These are phyloP conservation scores for Ceriops tagal DNA, from an alignment of 345 rosid species.

Conservation along the genomic window DNA sequence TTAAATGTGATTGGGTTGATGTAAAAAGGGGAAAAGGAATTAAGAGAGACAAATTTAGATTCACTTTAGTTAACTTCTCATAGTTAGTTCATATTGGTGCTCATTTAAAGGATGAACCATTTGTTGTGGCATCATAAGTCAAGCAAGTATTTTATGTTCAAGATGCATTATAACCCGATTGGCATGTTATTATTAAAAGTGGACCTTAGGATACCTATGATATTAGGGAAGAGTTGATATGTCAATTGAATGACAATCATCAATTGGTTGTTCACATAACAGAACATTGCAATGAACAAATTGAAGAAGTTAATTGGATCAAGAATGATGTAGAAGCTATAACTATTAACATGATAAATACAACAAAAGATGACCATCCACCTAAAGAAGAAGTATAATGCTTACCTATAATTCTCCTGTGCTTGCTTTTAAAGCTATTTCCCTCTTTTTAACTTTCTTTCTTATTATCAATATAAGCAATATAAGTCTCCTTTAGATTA, in stretches of 20 bases:
- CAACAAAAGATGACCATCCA: background rate
- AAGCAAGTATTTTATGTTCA: background rate
- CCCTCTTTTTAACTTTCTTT: no score
- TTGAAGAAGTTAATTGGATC: background rate
- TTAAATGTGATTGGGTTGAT: no score
- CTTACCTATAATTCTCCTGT: no score
- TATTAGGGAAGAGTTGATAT: background rate
- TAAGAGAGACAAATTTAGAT: no score
- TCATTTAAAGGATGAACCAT: background rate
- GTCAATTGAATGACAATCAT: background rate
- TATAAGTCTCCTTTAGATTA: no score
- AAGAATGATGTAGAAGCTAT: background rate
- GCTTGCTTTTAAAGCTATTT: no score
- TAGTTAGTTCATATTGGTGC: background rate
- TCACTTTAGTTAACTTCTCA: no score
- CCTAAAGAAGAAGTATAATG: background rate
- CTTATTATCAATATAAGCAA: no score
- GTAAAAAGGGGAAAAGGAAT: no score
- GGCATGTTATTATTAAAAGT: background rate
- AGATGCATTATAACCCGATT: background rate
- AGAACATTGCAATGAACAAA: no score
- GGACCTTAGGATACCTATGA: no score
- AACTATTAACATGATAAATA: background rate
- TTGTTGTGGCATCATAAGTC: background rate
- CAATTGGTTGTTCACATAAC: background rate